A percentile compares a stretch with the other conserved stretches of the same genome.
phyloP scores from a whole-genome alignment of 1,139 yeast species.

The Scheffersomyces titani region DNA sequence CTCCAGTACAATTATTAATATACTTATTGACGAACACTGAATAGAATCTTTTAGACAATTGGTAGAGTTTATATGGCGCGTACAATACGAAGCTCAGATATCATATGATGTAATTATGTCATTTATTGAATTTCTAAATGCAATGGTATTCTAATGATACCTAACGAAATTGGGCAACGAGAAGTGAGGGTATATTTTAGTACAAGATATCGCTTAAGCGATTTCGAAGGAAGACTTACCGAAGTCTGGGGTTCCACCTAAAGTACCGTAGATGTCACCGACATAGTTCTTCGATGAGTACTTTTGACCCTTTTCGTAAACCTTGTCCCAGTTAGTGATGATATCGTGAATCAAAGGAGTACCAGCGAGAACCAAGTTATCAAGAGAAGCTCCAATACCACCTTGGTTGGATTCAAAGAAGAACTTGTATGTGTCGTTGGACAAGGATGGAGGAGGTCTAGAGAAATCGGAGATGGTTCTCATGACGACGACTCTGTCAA shows the following conservation, averaged over 20 bases:
- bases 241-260: slow-evolving; percentile 32
- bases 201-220: slow-evolving; percentile 15
- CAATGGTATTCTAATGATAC: neutral
- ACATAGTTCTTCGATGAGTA: slow-evolving; percentile 53
- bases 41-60: neutral
- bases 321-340: slow-evolving; percentile 51
- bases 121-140: neutral
- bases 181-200: neutral
- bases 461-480: slow-evolving; percentile 67
- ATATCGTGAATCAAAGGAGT: slow-evolving; percentile 57
- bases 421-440: slow-evolving; percentile 47
- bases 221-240: slow-evolving; percentile 11
- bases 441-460: slow-evolving; percentile 51
- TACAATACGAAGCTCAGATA: slow-evolving; percentile 1
- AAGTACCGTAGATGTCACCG: slow-evolving; percentile 60
- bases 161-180: neutral
- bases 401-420: slow-evolving; percentile 55
- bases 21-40: neutral
- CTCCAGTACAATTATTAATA: neutral
- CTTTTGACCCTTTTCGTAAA: slow-evolving; percentile 38
- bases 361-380: slow-evolving; percentile 57
- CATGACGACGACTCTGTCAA: slow-evolving; percentile 57
- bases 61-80: neutral
- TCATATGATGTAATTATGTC: neutral
- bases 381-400: slow-evolving; percentile 51